phyloP scores from a whole-genome alignment of 768 basidiomycete genomes.

The Termitomyces sp. region DNA sequence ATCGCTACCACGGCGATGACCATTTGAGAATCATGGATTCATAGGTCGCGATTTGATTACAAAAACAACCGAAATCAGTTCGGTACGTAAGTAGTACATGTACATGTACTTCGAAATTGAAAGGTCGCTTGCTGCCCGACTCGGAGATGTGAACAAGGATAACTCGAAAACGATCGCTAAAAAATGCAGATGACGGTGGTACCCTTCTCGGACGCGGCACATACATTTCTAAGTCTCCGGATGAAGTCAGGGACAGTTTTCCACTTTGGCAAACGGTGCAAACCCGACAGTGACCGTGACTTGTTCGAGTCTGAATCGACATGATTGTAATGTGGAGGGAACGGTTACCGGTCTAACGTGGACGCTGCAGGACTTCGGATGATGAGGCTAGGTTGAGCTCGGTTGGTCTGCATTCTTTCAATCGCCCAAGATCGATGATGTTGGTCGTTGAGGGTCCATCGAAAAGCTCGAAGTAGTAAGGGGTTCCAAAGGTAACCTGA shows the following conservation, averaged over 20 bases:
- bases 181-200: neutral
- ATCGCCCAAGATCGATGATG: neutral
- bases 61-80: neutral
- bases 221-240: neutral
- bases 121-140: neutral
- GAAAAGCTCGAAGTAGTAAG: neutral
- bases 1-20: too few species aligned
- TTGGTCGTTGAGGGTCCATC: neutral
- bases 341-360: neutral
- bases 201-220: neutral
- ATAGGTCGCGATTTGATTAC: too few species aligned
- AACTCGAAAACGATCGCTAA: too few species aligned
- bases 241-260: neutral
- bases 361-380: neutral
- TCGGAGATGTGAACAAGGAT: neutral
- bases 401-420: neutral
- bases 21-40: too few species aligned
- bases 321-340: too few species aligned
- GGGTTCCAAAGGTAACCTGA: neutral
- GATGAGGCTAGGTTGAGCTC: neutral
- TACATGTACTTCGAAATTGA: neutral
- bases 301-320: too few species aligned
- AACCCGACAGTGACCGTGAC: neutral
- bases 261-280: neutral
- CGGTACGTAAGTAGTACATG: too few species aligned